phyloP scores from a whole-genome alignment of 805 yeast species.

The Kodamaea laetipori region DNA sequence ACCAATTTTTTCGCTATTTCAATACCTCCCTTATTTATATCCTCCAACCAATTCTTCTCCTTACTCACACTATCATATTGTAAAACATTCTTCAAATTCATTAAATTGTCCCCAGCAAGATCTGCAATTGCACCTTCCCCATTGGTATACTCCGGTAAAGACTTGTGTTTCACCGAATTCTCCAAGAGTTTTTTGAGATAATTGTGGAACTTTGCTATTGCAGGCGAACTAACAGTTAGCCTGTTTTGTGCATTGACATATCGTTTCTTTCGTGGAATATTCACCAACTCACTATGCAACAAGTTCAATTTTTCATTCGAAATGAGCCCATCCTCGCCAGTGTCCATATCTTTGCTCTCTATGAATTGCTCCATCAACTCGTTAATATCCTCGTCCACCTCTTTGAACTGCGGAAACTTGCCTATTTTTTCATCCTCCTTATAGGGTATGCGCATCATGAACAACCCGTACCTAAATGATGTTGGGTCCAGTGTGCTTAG shows the following conservation, averaged over 20 bases:
- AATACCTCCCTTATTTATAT: conserved; percentile 17
- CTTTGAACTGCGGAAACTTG: conserved; percentile 40
- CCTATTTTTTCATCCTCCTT: conserved; percentile 74
- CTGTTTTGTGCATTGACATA: conserved; percentile 15
- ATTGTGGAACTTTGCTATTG: conserved; percentile 27
- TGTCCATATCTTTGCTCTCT: conserved; percentile 27
- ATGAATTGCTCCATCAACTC: conserved; percentile 38
- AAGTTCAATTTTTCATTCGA: conserved; percentile 21
- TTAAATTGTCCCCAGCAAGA: conserved; percentile 29
- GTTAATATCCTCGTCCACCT: conserved; percentile 14
- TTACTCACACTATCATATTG: conserved; percentile 17
- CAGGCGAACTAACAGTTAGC: conserved; percentile 35
- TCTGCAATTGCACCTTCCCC: conserved; percentile 27
- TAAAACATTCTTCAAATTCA: conserved; percentile 33
- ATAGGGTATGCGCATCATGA: conserved; percentile 63
- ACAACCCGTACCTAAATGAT: conserved; percentile 40
- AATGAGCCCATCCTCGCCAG: conserved; percentile 7
- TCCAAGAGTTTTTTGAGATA: conserved; percentile 28
- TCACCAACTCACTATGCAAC: conserved; percentile 18
- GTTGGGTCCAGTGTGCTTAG: conserved; percentile 6
- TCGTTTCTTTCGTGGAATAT: conserved; percentile 17
- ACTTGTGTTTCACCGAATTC: conserved; percentile 22
- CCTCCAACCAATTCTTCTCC: conserved; percentile 20
- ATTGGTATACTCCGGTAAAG: conserved; percentile 23
- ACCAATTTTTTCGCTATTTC: conserved; percentile 24